Evolutionary conservation across 768 basidiomycete species (phyloP).

Genomic region (Amanita phalloides): DNA sequence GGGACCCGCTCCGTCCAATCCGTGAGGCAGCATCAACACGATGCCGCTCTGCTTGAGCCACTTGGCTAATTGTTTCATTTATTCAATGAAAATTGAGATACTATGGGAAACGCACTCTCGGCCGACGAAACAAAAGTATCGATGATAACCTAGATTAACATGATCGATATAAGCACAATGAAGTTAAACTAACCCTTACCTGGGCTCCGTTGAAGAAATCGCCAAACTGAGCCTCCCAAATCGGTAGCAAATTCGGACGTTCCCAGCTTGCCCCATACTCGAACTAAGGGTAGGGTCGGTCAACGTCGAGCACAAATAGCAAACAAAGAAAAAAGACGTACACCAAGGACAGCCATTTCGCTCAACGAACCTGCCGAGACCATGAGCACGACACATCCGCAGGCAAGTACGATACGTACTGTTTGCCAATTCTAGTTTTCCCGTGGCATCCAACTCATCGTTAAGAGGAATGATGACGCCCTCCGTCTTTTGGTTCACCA

Average conservation of each 20-base stretch:
- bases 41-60: conserved; percentile 91
- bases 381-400: background rate
- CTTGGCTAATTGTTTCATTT: conserved; percentile 47
- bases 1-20: conserved; percentile 86
- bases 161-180: background rate
- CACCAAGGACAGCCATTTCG: conserved; percentile 82
- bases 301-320: background rate
- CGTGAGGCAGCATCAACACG: conserved; percentile 79
- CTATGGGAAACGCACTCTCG: conserved; percentile 48
- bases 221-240: conserved; percentile 90
- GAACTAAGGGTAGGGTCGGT: conserved; percentile 35
- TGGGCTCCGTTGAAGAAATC: conserved; percentile 93
- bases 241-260: conserved; percentile 65
- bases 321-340: conserved; percentile 22
- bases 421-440: conserved; percentile 79
- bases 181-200: conserved; percentile 12
- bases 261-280: conserved; percentile 92
- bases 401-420: conserved; percentile 33
- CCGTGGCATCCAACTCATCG: conserved; percentile 43
- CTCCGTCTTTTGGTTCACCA: conserved; percentile 82
- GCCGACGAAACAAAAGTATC: conserved; percentile 82
- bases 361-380: conserved; percentile 61
- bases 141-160: conserved; percentile 51
- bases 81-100: background rate
- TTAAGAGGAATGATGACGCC: conserved; percentile 76